phyloP scores from a whole-genome alignment of 2,329 filamentous ascomycete species.

The Penicillium sp. region DNA sequence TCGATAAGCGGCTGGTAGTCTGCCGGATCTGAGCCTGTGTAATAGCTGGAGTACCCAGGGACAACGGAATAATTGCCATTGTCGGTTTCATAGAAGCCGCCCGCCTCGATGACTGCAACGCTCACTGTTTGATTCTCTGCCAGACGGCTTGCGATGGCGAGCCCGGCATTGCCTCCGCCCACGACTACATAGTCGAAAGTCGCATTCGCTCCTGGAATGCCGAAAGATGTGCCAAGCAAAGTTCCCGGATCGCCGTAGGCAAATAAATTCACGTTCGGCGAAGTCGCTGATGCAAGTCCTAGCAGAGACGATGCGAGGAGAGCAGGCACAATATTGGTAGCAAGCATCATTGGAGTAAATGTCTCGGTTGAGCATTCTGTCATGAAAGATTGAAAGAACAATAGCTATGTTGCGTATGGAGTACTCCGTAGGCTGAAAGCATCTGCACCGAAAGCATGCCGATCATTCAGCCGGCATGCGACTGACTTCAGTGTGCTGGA shows the following conservation, averaged over 20 bases:
- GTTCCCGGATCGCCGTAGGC: conserved; percentile 16
- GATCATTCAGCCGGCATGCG: not conserved
- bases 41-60: conserved; percentile 23
- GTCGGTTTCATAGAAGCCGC: conserved; percentile 35
- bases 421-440: not conserved
- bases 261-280: conserved; percentile 17
- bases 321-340: not conserved
- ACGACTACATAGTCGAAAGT: conserved; percentile 26
- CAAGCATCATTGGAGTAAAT: not conserved
- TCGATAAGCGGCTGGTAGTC: conserved; percentile 25
- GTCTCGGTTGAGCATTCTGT: not conserved
- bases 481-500: not conserved
- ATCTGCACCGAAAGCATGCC: not conserved
- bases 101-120: conserved; percentile 35
- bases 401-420: not conserved
- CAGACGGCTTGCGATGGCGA: conserved; percentile 25
- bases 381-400: not conserved
- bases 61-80: conserved; percentile 31
- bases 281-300: not conserved
- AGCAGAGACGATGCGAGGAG: not conserved
- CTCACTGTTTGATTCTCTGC: conserved; percentile 18
- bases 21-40: conserved; percentile 22
- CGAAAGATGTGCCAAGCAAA: conserved; percentile 22
- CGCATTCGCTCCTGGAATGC: conserved; percentile 23
- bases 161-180: conserved; percentile 29